Evolutionary conservation across 2,329 filamentous ascomycete species (phyloP), one percentile per base, ranked within the genome.

Genomic region (Metarhizium sp.): DNA sequence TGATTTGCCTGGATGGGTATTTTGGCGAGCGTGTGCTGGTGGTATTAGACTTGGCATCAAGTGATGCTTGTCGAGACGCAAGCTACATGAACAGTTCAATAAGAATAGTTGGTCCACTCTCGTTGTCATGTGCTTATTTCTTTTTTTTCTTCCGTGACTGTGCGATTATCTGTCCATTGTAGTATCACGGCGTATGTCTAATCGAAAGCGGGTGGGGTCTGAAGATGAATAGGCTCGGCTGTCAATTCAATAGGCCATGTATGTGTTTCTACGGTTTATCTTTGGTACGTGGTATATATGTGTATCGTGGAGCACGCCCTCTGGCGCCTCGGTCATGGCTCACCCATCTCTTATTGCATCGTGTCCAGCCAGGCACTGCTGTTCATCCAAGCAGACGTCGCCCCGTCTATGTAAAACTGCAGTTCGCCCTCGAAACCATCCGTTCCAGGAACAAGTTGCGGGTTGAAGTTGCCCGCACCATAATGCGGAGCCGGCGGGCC

Each of bases 361-460:
- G 51, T 58, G 30, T 57, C 56, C 10, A 59, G 47, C 58, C 58
- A 61, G 18, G 51, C 55, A 25, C 50, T 56, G 25, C 55, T 32
- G 4, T 52, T 54, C 38, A 59, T 42, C 58, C 57, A 60, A 30
- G 51, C 54, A 20, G 54, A 52, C 4, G 59, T 36, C 1, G 68
- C 63, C 2, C 74, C 75, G 43, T 74, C 67, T 29, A 76, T 69
- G 54, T 74, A 74, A 50, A 69, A 70, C 57, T 74, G 73, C 52
- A 79, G 61, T 61, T 78, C 76, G 8, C 63, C 67, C 58, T 77
- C 73, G 57, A 73, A 79, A 2, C 76, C 76, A 55, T 78, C 76
- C 47, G 71, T 71, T 7, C 66, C 62, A n/a, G 69, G 67, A 2
- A 63, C 65, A 4, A 72, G 62, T 40, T 55, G 58, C 14, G 58